Base-by-base conservation (phyloP, 495 filamentous ascomycete species). In the Hypoxylon lenormandii region DNA sequence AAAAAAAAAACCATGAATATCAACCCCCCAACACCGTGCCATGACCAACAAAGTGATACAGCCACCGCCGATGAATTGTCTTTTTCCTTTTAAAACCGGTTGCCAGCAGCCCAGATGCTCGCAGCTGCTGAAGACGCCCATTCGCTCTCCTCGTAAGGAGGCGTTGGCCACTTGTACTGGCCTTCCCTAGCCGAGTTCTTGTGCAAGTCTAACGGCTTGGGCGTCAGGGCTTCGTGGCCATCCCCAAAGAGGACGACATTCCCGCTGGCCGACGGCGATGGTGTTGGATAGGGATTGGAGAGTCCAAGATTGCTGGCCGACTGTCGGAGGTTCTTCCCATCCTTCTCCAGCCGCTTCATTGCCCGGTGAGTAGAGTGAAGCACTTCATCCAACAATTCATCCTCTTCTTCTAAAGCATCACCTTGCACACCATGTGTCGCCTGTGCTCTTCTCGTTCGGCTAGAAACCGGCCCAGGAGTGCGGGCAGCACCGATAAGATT, bases 321-420 rank as follows among this genome's bases (percentile, higher is more conserved):
- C 66, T 86, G 86, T 60, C 84, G 82, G 52, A 84, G 79, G 30
- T 81, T 81, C 68, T 83, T 81, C 30, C 77, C 69, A 49, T 85
- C 81, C 70, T 81, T 79, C 67, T 86, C 81, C 36, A 86, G 74
- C 47, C 77, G 77, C 60, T 83, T 84, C 78, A 84, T 83, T 0
- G 79, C 85, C 13, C 76, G 70, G 16, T 80, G 81, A 4, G 83
- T 83, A 36, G 80, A 80, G 71, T 81, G 69, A 70, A 86, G 63
- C 57, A 81, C 94, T 78, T 98, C 95, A 72, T 97, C 93, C 10
- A 97, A 82, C 11, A 98, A 86, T 77, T 99, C 95, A 65, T 98
- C 95, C 72, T 98, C 93, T 77, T 99, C 95, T 73, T 97, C 93
- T 0, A 96, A 92, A 3, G 93, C 96, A 78, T 98, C 96, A 74